Evolutionary conservation across 23 red algal genomes (phyloP), one percentile per base, ranked within the genome.

Genomic region (Agarophyton chilense): DNA sequence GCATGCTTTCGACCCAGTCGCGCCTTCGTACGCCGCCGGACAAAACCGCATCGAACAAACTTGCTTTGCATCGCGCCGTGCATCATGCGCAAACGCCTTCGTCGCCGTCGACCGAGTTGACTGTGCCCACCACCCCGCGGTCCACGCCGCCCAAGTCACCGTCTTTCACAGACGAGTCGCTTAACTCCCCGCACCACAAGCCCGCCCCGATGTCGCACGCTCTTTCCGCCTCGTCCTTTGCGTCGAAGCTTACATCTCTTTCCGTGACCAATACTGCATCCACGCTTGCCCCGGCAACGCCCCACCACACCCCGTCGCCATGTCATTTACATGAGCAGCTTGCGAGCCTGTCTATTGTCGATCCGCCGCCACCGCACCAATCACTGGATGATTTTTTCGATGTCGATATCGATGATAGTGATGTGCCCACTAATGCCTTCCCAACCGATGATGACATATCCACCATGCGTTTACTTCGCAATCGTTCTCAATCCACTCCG

Each of bases 371-470:
- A 3, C 5, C 51, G 2, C 77, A 80, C 0, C 2, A 18, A 4
- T 50, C 39, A 0, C 25, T 80, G 50, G 54, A 55, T 8, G 77
- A 80, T 29, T 80, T 80, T 55, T 80, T 80, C 35, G 77, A 80
- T 24, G 51, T 13, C 51, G 77, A 80, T 80, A 50, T 80, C 40
- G 54, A 61, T 43, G 77, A 80, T 4, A 43, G 51, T 56, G 77
- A 24, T 4, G 50, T 80, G 2, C 29, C 44, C 13, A 2, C 11
- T 2, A 42, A 55, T 31, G 25, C 44, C 2, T 61, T 55, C 34
- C 77, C 77, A 0, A 58, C 77, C 0, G 77, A 80, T 36, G 46
- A 80, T 12, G 77, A 80, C 25, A 58, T 80, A 18, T 80, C 77
- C 40, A 58, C 39, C 77, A 36, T 80, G 54, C 77, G 50, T 12